Evolutionary conservation across 2,329 filamentous ascomycete genomes (phyloP).

Genomic region (Aspergillus sp.): DNA sequence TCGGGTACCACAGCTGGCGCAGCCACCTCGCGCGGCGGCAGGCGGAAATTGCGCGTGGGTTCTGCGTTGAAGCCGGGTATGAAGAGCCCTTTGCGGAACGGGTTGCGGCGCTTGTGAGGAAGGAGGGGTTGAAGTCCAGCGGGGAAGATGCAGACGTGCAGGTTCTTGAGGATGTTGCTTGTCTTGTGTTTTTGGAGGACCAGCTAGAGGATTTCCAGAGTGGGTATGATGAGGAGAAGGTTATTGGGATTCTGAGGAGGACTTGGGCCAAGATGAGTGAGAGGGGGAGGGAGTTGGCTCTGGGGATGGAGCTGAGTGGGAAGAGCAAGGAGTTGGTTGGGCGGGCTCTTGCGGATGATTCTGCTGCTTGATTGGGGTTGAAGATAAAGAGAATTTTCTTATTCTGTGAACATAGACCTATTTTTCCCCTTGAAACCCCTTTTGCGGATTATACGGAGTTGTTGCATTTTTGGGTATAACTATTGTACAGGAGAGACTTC

Average conservation of each 20-base stretch:
- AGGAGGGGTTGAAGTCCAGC: conserved; percentile 65
- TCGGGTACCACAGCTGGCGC: conserved; percentile 80
- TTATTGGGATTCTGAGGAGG: conserved; percentile 68
- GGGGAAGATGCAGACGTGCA: conserved; percentile 56
- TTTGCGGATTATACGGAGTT: background rate
- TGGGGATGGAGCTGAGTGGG: conserved; percentile 65
- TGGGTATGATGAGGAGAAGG: conserved; percentile 68
- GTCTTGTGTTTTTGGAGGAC: conserved; percentile 82
- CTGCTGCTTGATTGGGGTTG: conserved; percentile 4
- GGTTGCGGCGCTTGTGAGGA: conserved; percentile 72
- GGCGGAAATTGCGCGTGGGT: conserved; percentile 57
- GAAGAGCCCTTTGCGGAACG: conserved; percentile 56
- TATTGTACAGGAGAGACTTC: background rate
- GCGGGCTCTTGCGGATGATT: conserved; percentile 55
- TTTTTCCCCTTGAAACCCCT: background rate
- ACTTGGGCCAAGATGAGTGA: conserved; percentile 76
- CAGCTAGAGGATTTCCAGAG: conserved; percentile 80
- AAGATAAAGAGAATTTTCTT: background rate
- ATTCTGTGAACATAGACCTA: background rate
- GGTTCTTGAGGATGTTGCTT: conserved; percentile 80
- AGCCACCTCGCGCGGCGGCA: conserved; percentile 71
- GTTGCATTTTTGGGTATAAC: background rate
- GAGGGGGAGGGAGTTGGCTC: conserved; percentile 61
- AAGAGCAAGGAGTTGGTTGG: conserved; percentile 61
- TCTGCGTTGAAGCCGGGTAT: conserved; percentile 56